phyloP scores from a whole-genome alignment of 2,329 filamentous ascomycete genomes.

The Emmonsia crescens region DNA sequence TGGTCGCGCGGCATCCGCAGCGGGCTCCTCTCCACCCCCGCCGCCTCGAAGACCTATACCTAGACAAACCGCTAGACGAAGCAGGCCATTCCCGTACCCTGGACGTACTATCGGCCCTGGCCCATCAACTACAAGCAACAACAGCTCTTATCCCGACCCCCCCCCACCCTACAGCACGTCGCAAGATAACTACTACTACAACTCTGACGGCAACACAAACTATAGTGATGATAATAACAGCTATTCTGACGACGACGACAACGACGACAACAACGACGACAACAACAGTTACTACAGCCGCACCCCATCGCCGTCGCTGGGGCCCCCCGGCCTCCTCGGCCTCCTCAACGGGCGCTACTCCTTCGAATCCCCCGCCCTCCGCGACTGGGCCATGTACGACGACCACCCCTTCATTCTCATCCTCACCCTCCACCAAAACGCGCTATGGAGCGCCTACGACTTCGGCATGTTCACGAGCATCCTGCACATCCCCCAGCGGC shows the following conservation, averaged over 20 bases:
- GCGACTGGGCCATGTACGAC: neutral
- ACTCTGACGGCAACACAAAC: neutral
- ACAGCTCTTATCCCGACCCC: neutral
- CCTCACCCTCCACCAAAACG: neutral
- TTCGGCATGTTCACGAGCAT: neutral
- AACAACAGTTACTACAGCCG: no score
- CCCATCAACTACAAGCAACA: neutral
- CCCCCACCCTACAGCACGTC: neutral
- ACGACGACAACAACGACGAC: no score
- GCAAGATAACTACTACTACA: neutral
- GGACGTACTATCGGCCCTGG: neutral
- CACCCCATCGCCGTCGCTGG: neutral
- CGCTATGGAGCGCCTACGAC: neutral
- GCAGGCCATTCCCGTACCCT: neutral
- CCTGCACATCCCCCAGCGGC: neutral
- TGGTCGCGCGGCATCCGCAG: neutral
- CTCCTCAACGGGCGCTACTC: neutral
- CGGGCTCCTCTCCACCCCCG: neutral
- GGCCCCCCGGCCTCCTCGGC: neutral
- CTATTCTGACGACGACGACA: no score
- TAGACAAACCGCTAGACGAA: neutral
- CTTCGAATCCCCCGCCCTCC: neutral
- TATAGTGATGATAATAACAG: no score
- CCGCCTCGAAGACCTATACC: neutral
- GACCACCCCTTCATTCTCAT: neutral